Evolutionary conservation across 1,284 basidiomycete genomes (phyloP), one percentile per base, ranked within the genome.

Genomic region (Testicularia cyperi): DNA sequence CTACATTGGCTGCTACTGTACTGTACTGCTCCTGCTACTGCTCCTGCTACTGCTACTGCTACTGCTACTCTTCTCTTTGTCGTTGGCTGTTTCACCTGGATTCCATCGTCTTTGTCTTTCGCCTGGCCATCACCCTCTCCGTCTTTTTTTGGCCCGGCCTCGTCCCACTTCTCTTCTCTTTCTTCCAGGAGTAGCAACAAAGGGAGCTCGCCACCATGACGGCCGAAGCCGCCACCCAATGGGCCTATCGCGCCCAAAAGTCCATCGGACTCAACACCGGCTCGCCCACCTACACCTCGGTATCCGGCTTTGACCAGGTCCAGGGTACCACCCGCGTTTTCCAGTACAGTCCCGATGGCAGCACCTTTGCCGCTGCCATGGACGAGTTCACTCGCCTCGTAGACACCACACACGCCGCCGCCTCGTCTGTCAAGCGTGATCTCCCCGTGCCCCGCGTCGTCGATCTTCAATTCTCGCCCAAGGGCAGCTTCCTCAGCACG

Each of bases 381-480:
- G 84, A 88, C 23, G 81, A 81, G 47, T 80, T 81, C 86, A 90
- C 90, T 47, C 83, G 83, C 68, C 85, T 92, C 67, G 84, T 84
- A 77, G 85, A 88, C 75, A 73, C 55, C 55, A 73, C 34, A 38
- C 65, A 42, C 36, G 69, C 45, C 18, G 79, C 26, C 44, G 65
- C 41, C 14, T 56, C 63, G 23, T 39, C 37, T 20, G 51, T 72
- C 26, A 53, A 53, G 45, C 70, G 53, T 38, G 58, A 62, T 47
- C 53, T 75, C 2, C 63, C 65, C 12, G 74, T 89, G 37, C 80
- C 86, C 49, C 88, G 87, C 72, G 83, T 88, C 65, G 77, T 91
- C 48, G 91, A 94, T 71, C 79, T 97, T 66, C 83, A 83, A 61
- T 95, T 97, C 78, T 97, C 92, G 6, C 92, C 94, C 6, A 84